phyloP scores from a whole-genome alignment of 2,329 filamentous ascomycete species.

The Emmonsiellopsis sp. region DNA sequence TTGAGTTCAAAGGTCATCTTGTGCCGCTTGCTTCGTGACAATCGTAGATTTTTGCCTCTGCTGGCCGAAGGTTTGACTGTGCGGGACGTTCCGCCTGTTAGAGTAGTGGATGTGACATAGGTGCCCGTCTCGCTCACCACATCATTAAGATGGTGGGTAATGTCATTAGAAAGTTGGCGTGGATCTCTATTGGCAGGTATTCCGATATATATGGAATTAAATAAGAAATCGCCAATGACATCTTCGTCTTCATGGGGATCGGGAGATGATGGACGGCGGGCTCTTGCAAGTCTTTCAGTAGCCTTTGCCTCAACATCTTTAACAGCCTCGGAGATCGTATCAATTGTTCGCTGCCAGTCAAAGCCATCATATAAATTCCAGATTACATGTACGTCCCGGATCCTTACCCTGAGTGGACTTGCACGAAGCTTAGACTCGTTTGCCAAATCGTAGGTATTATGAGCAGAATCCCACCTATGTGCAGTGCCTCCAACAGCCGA shows the following conservation, averaged over 20 bases:
- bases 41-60: constrained; percentile 54
- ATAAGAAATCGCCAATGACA: constrained; percentile 87
- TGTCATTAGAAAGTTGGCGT: constrained; percentile 67
- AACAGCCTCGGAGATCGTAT: constrained; percentile 78
- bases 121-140: constrained; percentile 82
- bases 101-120: constrained; percentile 61
- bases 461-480: constrained; percentile 69
- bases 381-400: constrained; percentile 84
- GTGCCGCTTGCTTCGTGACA: constrained; percentile 78
- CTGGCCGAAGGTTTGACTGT: constrained; percentile 23
- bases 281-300: constrained; percentile 58
- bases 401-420: constrained; percentile 65
- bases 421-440: constrained; percentile 52
- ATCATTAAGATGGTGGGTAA: constrained; percentile 84
- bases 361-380: constrained; percentile 98
- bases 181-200: constrained; percentile 81
- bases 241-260: constrained; percentile 67
- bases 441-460: constrained; percentile 62
- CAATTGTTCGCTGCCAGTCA: constrained; percentile 83
- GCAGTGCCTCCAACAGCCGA: constrained; percentile 55
- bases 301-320: constrained; percentile 78
- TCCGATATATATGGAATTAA: constrained; percentile 97
- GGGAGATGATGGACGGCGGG: constrained; percentile 47
- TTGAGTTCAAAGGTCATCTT: constrained; percentile 93
- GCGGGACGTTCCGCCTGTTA: constrained; percentile 28